Conservation (phyloP, 1,139 yeast genomes). For the Pichia sorboxylosa region DNA sequence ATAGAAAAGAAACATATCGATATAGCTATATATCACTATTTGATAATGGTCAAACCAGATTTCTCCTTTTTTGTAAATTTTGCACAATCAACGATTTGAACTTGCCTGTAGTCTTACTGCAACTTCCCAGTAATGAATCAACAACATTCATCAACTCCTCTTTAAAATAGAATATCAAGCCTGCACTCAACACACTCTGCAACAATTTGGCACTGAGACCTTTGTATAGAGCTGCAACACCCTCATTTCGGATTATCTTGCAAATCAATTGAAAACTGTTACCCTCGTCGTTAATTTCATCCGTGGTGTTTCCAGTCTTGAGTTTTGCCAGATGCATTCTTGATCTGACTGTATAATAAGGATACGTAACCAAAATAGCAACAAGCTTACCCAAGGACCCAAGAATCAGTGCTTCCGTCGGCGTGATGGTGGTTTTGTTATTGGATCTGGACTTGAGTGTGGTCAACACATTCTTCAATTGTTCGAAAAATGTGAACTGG, state of each 20-base stretch:
- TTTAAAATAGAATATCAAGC: conserved; percentile 81
- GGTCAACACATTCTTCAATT: conserved; percentile 55
- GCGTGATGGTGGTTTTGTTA: conserved; percentile 34
- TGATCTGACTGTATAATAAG: conserved; percentile 80
- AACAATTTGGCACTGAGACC: conserved; percentile 71
- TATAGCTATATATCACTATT: too few species aligned
- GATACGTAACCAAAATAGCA: conserved; percentile 82
- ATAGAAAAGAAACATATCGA: too few species aligned
- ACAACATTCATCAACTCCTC: conserved; percentile 62
- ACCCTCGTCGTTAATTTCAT: conserved; percentile 30
- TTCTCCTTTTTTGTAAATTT: too few species aligned
- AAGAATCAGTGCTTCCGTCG: conserved; percentile 67
- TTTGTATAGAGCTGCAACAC: conserved; percentile 64
- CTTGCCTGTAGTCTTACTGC: too few species aligned
- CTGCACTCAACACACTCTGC: conserved; percentile 82
- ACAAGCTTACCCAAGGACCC: conserved; percentile 86
- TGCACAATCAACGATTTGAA: too few species aligned
- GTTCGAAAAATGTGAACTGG: conserved; percentile 88
- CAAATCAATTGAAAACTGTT: conserved; percentile 30
- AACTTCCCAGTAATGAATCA: conserved; percentile 1
- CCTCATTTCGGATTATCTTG: conserved; percentile 55
- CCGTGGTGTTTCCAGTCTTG: too few species aligned
- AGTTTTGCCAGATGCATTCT: conserved; percentile 60
- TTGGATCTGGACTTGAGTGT: conserved; percentile 19
- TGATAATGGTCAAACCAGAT: too few species aligned